Evolutionary conservation across 2,329 filamentous ascomycete genomes (phyloP).

Genomic region (Atkinsonella texensis): DNA sequence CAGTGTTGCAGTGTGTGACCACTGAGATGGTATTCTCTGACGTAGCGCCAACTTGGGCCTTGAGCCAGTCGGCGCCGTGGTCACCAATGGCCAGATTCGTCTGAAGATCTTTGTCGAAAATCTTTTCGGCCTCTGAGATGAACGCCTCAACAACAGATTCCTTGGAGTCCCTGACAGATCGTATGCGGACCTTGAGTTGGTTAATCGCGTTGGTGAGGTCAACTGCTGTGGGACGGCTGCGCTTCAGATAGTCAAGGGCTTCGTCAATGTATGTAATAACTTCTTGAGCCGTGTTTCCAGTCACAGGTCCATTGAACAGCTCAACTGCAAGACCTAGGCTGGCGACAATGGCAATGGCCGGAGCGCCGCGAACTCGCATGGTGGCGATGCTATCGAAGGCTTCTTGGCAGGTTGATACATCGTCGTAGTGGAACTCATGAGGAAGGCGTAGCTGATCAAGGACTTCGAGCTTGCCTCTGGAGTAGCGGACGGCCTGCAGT

Average conservation of each 20-base stretch:
- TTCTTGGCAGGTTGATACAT: slow-evolving; percentile 56
- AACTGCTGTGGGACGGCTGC: slow-evolving; percentile 85
- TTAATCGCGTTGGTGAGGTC: slow-evolving; percentile 84
- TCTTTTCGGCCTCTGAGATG: slow-evolving; percentile 69
- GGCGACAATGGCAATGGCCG: slow-evolving; percentile 96
- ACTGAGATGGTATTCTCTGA: slow-evolving; percentile 52
- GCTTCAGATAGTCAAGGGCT: slow-evolving; percentile 76
- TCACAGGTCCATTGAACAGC: slow-evolving; percentile 42
- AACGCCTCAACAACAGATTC: slow-evolving; percentile 55
- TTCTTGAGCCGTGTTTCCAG: slow-evolving; percentile 36
- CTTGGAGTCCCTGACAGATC: slow-evolving; percentile 32
- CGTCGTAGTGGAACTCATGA: slow-evolving; percentile 68
- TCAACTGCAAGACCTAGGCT: slow-evolving; percentile 81
- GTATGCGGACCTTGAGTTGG: slow-evolving; percentile 58
- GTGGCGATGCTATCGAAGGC: slow-evolving; percentile 73
- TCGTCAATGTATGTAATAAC: slow-evolving; percentile 60
- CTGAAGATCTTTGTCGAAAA: slow-evolving; percentile 73
- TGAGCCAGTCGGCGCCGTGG: slow-evolving; percentile 74
- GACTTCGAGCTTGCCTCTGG: slow-evolving; percentile 59
- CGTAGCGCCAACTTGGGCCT: slow-evolving; percentile 41
- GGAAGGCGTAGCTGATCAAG: slow-evolving; percentile 76
- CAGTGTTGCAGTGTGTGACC: slow-evolving; percentile 95
- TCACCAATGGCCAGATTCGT: slow-evolving; percentile 82
- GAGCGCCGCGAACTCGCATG: slow-evolving; percentile 70
- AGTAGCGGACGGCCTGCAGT: slow-evolving; percentile 69